Evolutionary conservation across 768 basidiomycete genomes (phyloP).

Genomic region (Macrolepiota albuminosa): DNA sequence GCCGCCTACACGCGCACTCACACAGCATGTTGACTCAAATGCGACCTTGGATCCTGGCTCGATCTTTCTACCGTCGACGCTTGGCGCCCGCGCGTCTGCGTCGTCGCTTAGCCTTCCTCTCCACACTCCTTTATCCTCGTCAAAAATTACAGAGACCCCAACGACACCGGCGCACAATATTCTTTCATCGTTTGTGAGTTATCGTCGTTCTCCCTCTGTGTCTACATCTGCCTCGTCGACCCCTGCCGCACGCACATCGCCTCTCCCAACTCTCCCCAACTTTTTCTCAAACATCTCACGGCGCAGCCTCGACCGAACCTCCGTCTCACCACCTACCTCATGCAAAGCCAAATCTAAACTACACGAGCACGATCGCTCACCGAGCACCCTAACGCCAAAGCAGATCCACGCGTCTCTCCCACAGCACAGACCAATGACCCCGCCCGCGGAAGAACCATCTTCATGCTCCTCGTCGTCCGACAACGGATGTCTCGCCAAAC

Average conservation of each 20-base stretch:
- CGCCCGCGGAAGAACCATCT: constrained; percentile 52
- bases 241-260: background rate
- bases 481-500: constrained; percentile 53
- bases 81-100: constrained; percentile 50
- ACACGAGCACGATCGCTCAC: constrained; percentile 11
- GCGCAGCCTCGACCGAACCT: constrained; percentile 21
- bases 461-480: constrained; percentile 43
- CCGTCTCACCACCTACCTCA: constrained; percentile 6
- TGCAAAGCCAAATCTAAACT: no score
- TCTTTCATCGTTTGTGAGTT: constrained; percentile 49
- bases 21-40: constrained; percentile 63
- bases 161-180: constrained; percentile 57
- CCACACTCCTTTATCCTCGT: constrained; percentile 20
- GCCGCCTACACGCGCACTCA: constrained; percentile 70
- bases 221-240: constrained; percentile 22
- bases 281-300: constrained; percentile 28
- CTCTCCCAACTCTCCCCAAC: background rate
- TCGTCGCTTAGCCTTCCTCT: constrained; percentile 16
- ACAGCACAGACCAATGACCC: constrained; percentile 42
- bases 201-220: constrained; percentile 17
- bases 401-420: constrained; percentile 18
- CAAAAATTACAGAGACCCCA: constrained; percentile 34
- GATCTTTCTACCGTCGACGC: constrained; percentile 63
- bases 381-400: constrained; percentile 22
- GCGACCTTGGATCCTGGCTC: constrained; percentile 36